Evolutionary conservation across 352 stramenopile genomes (phyloP).

Genomic region (Pythium dissimile): DNA sequence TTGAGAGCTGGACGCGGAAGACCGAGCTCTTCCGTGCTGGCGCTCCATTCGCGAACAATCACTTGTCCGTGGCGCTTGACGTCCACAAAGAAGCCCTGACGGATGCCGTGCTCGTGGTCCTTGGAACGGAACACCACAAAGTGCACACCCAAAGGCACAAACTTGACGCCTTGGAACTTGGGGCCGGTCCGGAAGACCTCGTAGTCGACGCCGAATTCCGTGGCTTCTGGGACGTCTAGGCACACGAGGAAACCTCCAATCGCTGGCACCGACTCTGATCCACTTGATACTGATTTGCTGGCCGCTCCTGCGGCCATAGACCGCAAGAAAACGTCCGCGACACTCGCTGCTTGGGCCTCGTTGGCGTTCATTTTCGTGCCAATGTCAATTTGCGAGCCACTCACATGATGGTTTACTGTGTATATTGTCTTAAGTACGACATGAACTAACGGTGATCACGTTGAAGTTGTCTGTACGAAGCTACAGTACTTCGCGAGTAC

Average conservation of each 20-base stretch:
- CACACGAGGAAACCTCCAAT: conserved; percentile 79
- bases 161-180: conserved; percentile 84
- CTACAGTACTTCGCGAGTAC: too few species aligned
- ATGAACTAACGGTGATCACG: background rate
- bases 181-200: conserved; percentile 77
- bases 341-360: background rate
- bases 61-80: conserved; percentile 60
- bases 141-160: conserved; percentile 75
- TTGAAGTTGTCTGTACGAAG: too few species aligned
- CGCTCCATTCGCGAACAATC: conserved; percentile 72
- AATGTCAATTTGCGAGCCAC: background rate
- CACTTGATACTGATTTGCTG: too few species aligned
- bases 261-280: too few species aligned
- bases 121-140: conserved; percentile 79
- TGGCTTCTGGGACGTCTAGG: conserved; percentile 70
- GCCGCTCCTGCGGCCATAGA: background rate
- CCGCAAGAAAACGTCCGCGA: conserved; percentile 21
- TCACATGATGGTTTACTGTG: conserved; percentile 25
- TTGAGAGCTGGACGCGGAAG: conserved; percentile 52
- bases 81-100: conserved; percentile 79
- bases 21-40: conserved; percentile 73
- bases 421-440: conserved; percentile 25
- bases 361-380: conserved; percentile 4
- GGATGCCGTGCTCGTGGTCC: conserved; percentile 77
- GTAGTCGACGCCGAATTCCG: conserved; percentile 86